Evolutionary conservation across 1,284 basidiomycete genomes (phyloP).

Genomic region (Papiliotrema terrestris): DNA sequence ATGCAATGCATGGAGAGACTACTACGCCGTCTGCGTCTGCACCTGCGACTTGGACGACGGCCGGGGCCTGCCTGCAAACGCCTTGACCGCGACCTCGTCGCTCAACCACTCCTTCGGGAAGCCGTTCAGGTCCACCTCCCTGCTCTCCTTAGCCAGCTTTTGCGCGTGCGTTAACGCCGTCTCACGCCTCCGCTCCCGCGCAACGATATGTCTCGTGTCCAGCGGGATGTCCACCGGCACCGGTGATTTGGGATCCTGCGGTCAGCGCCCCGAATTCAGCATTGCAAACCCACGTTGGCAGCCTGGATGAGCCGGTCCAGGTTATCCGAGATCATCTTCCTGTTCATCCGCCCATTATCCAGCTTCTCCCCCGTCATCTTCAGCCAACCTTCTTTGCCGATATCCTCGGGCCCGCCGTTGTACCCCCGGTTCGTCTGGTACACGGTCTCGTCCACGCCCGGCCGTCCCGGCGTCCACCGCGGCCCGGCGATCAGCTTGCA

Average conservation of each 20-base stretch:
- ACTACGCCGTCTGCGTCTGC: background rate
- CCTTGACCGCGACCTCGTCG: constrained; percentile 67
- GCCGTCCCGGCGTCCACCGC: constrained; percentile 71
- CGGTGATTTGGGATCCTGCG: constrained; percentile 54
- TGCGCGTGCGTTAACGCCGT: constrained; percentile 49
- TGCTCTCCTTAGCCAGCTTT: constrained; percentile 56
- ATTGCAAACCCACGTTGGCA: constrained; percentile 62
- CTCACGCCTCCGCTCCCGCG: constrained; percentile 58
- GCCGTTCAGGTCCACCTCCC: constrained; percentile 13
- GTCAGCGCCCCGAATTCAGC: background rate
- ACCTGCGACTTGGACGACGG: background rate
- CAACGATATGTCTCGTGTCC: constrained; percentile 71
- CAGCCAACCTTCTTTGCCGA: constrained; percentile 67
- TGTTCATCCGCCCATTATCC: constrained; percentile 69
- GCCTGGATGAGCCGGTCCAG: constrained; percentile 66
- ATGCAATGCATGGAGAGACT: background rate
- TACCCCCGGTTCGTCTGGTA: constrained; percentile 26
- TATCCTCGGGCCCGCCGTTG: constrained; percentile 16
- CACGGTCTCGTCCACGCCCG: constrained; percentile 41
- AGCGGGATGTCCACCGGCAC: constrained; percentile 64
- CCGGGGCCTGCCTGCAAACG: background rate
- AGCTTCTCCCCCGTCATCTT: constrained; percentile 84
- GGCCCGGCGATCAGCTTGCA: constrained; percentile 76
- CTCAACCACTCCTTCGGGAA: constrained; percentile 49
- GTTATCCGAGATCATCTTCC: constrained; percentile 79